Conservation (phyloP, 495 filamentous ascomycete genomes). For the Penicillium angulare region DNA sequence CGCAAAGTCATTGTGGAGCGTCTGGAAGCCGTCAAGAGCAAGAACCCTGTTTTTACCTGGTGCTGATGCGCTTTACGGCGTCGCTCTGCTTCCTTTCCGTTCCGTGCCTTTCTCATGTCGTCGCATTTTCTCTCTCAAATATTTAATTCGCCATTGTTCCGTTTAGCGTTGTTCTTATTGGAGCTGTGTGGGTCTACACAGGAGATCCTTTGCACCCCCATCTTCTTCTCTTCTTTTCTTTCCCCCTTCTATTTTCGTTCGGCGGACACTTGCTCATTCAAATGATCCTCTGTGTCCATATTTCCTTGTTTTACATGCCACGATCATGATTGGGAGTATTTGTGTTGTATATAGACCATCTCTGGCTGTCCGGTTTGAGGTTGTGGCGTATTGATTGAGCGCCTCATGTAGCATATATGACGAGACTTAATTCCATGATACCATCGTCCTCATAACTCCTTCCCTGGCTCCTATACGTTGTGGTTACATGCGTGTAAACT, state of each 20-base stretch:
- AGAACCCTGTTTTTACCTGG: slow-evolving; percentile 96
- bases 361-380: slow-evolving; percentile 23
- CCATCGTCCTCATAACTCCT: too few species aligned
- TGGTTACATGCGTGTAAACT: too few species aligned
- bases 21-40: slow-evolving; percentile 89
- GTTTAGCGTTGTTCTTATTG: slow-evolving; percentile 13
- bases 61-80: slow-evolving; percentile 59
- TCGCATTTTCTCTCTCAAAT: slow-evolving; percentile 16
- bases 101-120: slow-evolving; percentile 9
- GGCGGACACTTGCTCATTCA: background rate
- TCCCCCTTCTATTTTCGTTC: background rate
- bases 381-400: slow-evolving; percentile 31
- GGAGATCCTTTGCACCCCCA: slow-evolving; percentile 2
- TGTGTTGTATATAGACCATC: slow-evolving; percentile 35
- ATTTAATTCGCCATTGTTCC: slow-evolving; percentile 21
- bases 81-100: background rate
- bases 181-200: background rate
- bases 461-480: too few species aligned
- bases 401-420: slow-evolving; percentile 38
- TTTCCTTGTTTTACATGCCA: slow-evolving; percentile 9
- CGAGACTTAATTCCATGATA: slow-evolving; percentile 35
- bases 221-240: background rate
- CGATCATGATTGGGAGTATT: slow-evolving; percentile 28
- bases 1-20: slow-evolving; percentile 95
- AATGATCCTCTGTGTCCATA: slow-evolving; percentile 1